Conservation (phyloP, 2,329 filamentous ascomycete genomes). For the Corinectria fuckeliana region DNA sequence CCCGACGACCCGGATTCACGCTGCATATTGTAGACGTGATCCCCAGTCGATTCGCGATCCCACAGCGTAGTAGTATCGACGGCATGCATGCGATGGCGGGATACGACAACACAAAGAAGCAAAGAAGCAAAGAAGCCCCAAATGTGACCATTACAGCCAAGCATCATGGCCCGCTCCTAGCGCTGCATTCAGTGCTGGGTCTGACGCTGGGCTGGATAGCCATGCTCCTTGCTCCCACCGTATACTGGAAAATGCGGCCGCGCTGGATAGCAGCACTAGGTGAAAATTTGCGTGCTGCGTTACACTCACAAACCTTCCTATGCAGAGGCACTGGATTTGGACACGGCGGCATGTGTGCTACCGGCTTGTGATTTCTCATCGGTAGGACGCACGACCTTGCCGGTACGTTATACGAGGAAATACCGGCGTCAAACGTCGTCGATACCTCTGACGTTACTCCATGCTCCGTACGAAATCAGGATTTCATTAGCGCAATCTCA, state of each 20-base stretch:
- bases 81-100: slow-evolving; percentile 5
- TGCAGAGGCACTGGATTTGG: background rate
- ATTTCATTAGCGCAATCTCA: slow-evolving; percentile 6
- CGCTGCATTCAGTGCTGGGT: background rate
- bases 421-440: background rate
- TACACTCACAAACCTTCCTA: background rate
- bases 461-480: background rate
- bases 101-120: background rate
- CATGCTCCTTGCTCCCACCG: background rate
- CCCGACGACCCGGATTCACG: slow-evolving; percentile 20
- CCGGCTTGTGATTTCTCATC: background rate
- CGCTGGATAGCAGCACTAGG: background rate
- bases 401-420: background rate
- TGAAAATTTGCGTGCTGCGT: background rate
- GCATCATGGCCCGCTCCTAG: background rate
- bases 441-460: background rate
- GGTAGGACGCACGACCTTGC: background rate
- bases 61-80: slow-evolving; percentile 11
- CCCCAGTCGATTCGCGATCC: slow-evolving; percentile 16
- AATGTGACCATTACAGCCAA: background rate
- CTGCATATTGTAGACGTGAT: slow-evolving; percentile 12
- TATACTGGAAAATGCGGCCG: background rate
- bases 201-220: background rate
- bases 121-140: background rate
- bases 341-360: background rate